These are phyloP conservation scores for Suhomyces yuchorum DNA, from an alignment of 1,139 yeast genomes.

Conservation along the genomic window DNA sequence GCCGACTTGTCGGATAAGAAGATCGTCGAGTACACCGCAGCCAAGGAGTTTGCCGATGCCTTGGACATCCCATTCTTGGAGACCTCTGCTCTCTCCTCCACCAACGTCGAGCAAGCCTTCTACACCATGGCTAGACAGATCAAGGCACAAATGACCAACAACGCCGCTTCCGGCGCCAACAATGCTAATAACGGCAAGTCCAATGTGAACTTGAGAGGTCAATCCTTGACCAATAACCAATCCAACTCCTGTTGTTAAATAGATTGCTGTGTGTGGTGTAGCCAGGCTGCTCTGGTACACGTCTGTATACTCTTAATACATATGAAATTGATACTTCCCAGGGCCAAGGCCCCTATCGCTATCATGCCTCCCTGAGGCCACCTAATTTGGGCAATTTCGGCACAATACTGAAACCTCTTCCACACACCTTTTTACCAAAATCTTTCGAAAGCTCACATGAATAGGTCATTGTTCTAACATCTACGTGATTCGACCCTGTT, in stretches of 20 bases:
- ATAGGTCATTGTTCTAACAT: too few species aligned
- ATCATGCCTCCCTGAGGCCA: too few species aligned
- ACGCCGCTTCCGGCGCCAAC: constrained; percentile 46
- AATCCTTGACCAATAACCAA: constrained; percentile 70
- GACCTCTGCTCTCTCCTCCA: constrained; percentile 92
- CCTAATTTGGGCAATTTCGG: too few species aligned
- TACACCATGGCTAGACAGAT: constrained; percentile 98
- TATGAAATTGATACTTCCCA: constrained; percentile 3
- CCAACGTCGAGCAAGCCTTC: constrained; percentile 98
- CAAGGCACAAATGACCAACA: constrained; percentile 89
- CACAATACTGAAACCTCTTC: too few species aligned
- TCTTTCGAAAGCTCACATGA: too few species aligned
- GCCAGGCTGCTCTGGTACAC: constrained; percentile 3
- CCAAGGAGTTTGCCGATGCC: constrained; percentile 97
- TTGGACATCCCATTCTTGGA: constrained; percentile 95
- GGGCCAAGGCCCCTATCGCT: too few species aligned
- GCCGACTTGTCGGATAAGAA: constrained; percentile 93
- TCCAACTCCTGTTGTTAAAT: constrained; percentile 75
- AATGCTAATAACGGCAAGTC: constrained; percentile 57
- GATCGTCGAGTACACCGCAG: constrained; percentile 94
- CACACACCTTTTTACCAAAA: too few species aligned
- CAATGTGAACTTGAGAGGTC: constrained; percentile 85
- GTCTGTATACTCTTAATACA: constrained; percentile 12
- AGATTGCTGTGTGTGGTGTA: constrained; percentile 4
- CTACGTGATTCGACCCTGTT: too few species aligned